Evolutionary conservation across 768 basidiomycete species (phyloP), one percentile per base, ranked within the genome.

Genomic region (Mycena capillaripes): DNA sequence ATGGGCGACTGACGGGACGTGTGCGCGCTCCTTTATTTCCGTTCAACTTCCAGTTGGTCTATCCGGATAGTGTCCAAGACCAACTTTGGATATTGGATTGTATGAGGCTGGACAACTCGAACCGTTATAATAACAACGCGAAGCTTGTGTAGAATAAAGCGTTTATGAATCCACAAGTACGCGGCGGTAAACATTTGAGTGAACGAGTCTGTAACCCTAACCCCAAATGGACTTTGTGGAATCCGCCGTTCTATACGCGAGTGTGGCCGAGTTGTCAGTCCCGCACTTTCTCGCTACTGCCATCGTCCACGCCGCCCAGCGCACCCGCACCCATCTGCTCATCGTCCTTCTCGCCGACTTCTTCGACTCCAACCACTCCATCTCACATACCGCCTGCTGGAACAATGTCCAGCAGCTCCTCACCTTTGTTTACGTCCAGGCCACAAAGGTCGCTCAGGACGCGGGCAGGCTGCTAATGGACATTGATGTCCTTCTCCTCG

Each of bases 351-450:
- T 93, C 78, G 91, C 92, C 12, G 83, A 88, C 5, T 82, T 88
- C 70, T 93, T 94, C 79, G 87, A 89, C 65, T 57, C 73, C 58
- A 42, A 38, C 52, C 79, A 81, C 74, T 75, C 76, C 46, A 72
- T 85, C 70, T 81, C 89, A 34, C 88, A 86, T 23, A 58, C 56
- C 14, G 36, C 11, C 56, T 11, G n/a, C 69, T 98, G 93, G 91
- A 83, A 90, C 62, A 85, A 86, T 23, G 86, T 97, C 3, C 95
- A 97, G 82, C 82, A 87, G 12, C 87, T 97, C 55, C 86, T 98
- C 72, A 94, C 94, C 0, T 92, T 90, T 77, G 89, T 94, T 44
- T 98, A 98, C 80, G 93, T 95, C 3, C 92, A 93, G 75, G 93
- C 95, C n/a, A 93, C 93, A 17, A 91, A 89, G 76, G 88, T 90